These are phyloP conservation scores for Pleurozium schreberi DNA, from an alignment of 225 moss, liverwort and hornwort species.

Conservation along the genomic window DNA sequence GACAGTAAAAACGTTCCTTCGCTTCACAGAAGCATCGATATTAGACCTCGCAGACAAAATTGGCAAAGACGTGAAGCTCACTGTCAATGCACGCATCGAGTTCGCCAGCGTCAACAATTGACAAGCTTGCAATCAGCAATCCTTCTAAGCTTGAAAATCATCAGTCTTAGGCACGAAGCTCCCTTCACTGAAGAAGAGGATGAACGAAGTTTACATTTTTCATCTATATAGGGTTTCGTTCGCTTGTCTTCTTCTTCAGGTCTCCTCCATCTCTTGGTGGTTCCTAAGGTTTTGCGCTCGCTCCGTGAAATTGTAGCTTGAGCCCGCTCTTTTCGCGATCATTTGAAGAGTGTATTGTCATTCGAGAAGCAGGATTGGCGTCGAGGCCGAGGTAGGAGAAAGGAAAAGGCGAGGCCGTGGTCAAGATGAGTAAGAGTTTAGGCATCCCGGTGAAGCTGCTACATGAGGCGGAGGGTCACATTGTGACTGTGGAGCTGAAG, in stretches of 20 bases:
- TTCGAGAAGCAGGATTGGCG: background rate
- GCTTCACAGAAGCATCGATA: background rate
- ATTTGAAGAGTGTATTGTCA: background rate
- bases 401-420: background rate
- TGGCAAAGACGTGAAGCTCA: background rate
- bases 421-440: conserved; percentile 57
- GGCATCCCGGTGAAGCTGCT: conserved; percentile 62
- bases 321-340: background rate
- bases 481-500: conserved; percentile 64
- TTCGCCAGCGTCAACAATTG: background rate
- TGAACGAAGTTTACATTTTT: background rate
- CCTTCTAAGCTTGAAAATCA: background rate
- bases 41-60: background rate
- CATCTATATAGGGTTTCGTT: conserved; percentile 4
- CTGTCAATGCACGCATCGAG: background rate
- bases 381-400: background rate
- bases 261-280: background rate
- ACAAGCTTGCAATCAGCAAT: background rate
- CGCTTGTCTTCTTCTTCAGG: background rate
- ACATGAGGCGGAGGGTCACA: conserved; percentile 64
- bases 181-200: background rate
- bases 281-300: background rate
- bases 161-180: background rate
- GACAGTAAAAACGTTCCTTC: too few species aligned
- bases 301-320: background rate